These are phyloP conservation scores for Scheffersomyces parashehatae DNA, from an alignment of 1,139 yeast species.

Conservation along the genomic window DNA sequence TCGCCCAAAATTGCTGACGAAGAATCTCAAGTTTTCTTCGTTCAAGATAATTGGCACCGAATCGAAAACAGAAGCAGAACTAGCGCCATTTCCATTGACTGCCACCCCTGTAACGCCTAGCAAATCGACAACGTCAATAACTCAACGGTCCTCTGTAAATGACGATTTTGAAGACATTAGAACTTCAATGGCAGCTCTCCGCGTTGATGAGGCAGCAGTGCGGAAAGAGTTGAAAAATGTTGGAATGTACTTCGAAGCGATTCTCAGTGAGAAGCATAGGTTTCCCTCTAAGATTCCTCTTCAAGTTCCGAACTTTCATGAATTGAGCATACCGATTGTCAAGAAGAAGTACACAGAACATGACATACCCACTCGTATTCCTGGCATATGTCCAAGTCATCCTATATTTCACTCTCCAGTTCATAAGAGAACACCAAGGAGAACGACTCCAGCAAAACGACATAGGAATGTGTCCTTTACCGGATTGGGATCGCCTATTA, in stretches of 20 bases:
- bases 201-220: slow-evolving; percentile 1
- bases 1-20: not conserved
- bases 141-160: not conserved
- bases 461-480: too few species aligned
- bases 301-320: slow-evolving; percentile 24
- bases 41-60: not conserved
- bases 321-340: slow-evolving; percentile 24
- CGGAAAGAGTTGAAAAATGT: not conserved
- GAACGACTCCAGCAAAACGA: too few species aligned
- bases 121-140: too few species aligned
- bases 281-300: slow-evolving; percentile 27
- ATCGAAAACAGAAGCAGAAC: not conserved
- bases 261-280: slow-evolving; percentile 3
- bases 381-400: slow-evolving; percentile 33
- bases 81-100: too few species aligned
- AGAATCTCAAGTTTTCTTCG: not conserved
- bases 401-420: slow-evolving; percentile 32
- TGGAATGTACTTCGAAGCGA: slow-evolving; percentile 1
- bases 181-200: not conserved
- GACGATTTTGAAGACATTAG: not conserved
- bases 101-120: not conserved
- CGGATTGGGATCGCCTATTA: too few species aligned
- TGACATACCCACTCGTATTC: slow-evolving; percentile 22
- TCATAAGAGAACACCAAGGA: slow-evolving; percentile 4
- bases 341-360: slow-evolving; percentile 16